A percentile compares a stretch with the other conserved stretches of the same genome.
phyloP scores from a whole-genome alignment of 805 yeast genomes.

The Pichia californica region DNA sequence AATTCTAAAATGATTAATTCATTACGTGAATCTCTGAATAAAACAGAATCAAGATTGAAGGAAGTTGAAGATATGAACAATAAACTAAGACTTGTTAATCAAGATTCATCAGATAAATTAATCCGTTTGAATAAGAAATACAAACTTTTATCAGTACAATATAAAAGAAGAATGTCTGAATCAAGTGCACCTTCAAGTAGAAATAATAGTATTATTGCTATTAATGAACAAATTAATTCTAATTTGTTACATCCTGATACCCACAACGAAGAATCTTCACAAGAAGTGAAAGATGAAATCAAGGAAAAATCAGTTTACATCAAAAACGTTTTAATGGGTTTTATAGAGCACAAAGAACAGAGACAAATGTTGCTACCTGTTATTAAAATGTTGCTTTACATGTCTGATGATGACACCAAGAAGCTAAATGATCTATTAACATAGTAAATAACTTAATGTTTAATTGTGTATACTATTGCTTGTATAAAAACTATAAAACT shows the following conservation, averaged over 20 bases:
- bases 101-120: constrained; percentile 59
- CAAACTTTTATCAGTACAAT: constrained; percentile 55
- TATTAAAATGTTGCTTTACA: constrained; percentile 61
- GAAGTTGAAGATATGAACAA: constrained; percentile 50
- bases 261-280: constrained; percentile 9
- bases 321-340: constrained; percentile 86
- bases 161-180: constrained; percentile 28
- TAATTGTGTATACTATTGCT: not conserved
- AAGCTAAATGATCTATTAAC: constrained; percentile 35
- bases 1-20: constrained; percentile 28
- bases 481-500: too few species aligned
- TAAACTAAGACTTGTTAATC: constrained; percentile 54
- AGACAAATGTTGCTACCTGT: constrained; percentile 82
- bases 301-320: constrained; percentile 64
- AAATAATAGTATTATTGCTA: constrained; percentile 3
- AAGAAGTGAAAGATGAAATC: constrained; percentile 23
- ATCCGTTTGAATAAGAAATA: constrained; percentile 68
- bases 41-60: constrained; percentile 43
- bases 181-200: constrained; percentile 18
- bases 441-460: not conserved
- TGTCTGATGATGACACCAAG: constrained; percentile 66
- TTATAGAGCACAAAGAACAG: constrained; percentile 89
- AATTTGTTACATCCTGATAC: constrained; percentile 1
- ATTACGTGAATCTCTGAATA: constrained; percentile 47
- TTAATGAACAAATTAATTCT: constrained; percentile 3